Conservation (phyloP, 192 early-diverging fungal species). For the Jimgerdemannia lactiflua region DNA sequence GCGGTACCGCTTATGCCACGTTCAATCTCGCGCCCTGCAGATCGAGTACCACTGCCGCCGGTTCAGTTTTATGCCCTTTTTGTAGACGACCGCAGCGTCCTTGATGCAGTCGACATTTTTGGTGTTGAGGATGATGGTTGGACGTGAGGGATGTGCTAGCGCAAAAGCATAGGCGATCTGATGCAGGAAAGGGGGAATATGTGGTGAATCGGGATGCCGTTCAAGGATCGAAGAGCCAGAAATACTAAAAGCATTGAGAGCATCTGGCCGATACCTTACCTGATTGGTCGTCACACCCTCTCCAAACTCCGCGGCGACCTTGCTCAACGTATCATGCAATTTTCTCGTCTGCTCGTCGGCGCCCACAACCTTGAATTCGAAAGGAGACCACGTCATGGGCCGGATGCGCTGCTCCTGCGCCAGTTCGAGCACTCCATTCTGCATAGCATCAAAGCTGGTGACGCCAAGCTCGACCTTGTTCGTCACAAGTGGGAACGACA, state of each 20-base stretch:
- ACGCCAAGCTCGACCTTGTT: conserved; percentile 50
- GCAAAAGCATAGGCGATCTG: conserved; percentile 44
- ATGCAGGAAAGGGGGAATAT: conserved; percentile 6
- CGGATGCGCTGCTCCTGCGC: conserved; percentile 19
- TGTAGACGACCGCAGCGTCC: conserved; percentile 1
- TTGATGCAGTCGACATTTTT: conserved; percentile 32
- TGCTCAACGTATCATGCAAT: conserved; percentile 19
- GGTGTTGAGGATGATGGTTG: conserved; percentile 33
- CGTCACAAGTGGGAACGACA: conserved; percentile 33
- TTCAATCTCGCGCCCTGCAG: too few species aligned
- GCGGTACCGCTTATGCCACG: too few species aligned
- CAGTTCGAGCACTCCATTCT: conserved; percentile 38
- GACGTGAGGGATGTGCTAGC: conserved; percentile 31
- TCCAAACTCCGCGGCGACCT: conserved; percentile 30
- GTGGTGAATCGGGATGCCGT: too few species aligned
- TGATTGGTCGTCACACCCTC: conserved; percentile 7
- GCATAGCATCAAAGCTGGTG: conserved; percentile 17
- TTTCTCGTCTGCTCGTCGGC: conserved; percentile 18
- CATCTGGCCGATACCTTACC: too few species aligned
- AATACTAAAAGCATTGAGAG: background rate
- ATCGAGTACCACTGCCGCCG: conserved; percentile 15
- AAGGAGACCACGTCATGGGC: conserved; percentile 41
- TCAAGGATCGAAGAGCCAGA: too few species aligned
- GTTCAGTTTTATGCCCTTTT: conserved; percentile 9
- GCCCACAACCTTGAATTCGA: conserved; percentile 20